phyloP scores from a whole-genome alignment of 371 early-diverging fungal genomes.

The Rhizopus stolonifer region DNA sequence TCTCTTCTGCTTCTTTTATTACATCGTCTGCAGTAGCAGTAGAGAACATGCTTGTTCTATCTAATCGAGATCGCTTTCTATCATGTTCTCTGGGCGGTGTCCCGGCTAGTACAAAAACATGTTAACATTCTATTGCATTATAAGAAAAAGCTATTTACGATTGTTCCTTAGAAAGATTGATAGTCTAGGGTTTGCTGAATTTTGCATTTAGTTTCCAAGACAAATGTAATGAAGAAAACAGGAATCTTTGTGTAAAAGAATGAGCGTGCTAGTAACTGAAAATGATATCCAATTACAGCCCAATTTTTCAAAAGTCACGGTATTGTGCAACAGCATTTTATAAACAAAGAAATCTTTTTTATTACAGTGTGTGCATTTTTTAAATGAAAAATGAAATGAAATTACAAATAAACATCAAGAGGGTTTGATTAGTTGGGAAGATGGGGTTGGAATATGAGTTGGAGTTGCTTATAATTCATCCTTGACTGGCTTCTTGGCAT shows the following conservation, averaged over 20 bases:
- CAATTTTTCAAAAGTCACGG: too few relatives aligned
- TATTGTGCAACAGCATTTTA: background rate
- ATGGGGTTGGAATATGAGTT: background rate
- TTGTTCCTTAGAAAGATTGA: slow-evolving; percentile 1
- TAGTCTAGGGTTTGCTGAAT: background rate
- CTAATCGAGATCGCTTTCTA: background rate
- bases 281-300: background rate
- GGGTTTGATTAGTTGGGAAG: background rate
- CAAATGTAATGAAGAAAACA: background rate
- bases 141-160: background rate
- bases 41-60: background rate
- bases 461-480: slow-evolving; percentile 45
- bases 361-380: slow-evolving; percentile 1
- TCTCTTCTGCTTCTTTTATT: slow-evolving; percentile 16
- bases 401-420: background rate
- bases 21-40: slow-evolving; percentile 11
- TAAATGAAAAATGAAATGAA: slow-evolving; percentile 1
- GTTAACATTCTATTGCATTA: background rate
- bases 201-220: background rate
- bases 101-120: background rate
- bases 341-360: background rate
- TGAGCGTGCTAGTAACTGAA: background rate
- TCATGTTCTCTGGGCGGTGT: background rate
- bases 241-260: background rate
- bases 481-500: slow-evolving; percentile 38